These are phyloP conservation scores for Tubosaeta brunneosetosa DNA, from an alignment of 768 basidiomycete genomes.

Conservation along the genomic window DNA sequence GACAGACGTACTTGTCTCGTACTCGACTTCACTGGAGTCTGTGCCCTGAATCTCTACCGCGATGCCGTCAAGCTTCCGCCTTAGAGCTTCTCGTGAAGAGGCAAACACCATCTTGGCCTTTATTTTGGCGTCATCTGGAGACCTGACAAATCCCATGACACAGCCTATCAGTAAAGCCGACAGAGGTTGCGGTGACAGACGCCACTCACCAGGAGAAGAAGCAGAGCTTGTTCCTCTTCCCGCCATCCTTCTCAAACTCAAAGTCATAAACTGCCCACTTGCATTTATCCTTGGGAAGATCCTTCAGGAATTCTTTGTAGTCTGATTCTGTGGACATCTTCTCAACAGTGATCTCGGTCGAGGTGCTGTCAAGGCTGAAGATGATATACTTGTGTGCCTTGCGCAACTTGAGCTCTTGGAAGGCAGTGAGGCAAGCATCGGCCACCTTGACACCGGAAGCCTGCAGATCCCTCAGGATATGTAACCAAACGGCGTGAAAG, in stretches of 20 bases:
- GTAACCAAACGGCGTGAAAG: not conserved
- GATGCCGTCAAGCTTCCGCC: conserved; percentile 72
- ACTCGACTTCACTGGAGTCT: conserved; percentile 63
- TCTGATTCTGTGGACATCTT: conserved; percentile 47
- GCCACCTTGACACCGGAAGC: conserved; percentile 44
- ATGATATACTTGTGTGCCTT: conserved; percentile 83
- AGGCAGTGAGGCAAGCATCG: conserved; percentile 40
- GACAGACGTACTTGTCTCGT: conserved; percentile 56
- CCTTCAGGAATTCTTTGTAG: conserved; percentile 70
- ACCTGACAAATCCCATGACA: conserved; percentile 45
- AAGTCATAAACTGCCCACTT: conserved; percentile 92
- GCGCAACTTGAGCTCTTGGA: conserved; percentile 19
- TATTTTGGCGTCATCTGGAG: conserved; percentile 79
- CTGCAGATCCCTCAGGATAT: conserved; percentile 10
- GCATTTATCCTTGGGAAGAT: conserved; percentile 70
- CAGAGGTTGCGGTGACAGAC: not conserved
- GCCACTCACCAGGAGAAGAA: conserved; percentile 81
- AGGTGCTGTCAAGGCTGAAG: conserved; percentile 55
- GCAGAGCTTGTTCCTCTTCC: conserved; percentile 79
- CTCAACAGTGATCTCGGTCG: conserved; percentile 71
- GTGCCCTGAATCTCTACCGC: conserved; percentile 83
- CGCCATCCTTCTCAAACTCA: conserved; percentile 64
- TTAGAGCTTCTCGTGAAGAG: conserved; percentile 83
- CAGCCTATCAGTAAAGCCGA: not conserved
- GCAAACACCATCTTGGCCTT: conserved; percentile 93